Evolutionary conservation across 2,329 filamentous ascomycete species (phyloP).

Genomic region (Lasiodiplodia gonubiensis): DNA sequence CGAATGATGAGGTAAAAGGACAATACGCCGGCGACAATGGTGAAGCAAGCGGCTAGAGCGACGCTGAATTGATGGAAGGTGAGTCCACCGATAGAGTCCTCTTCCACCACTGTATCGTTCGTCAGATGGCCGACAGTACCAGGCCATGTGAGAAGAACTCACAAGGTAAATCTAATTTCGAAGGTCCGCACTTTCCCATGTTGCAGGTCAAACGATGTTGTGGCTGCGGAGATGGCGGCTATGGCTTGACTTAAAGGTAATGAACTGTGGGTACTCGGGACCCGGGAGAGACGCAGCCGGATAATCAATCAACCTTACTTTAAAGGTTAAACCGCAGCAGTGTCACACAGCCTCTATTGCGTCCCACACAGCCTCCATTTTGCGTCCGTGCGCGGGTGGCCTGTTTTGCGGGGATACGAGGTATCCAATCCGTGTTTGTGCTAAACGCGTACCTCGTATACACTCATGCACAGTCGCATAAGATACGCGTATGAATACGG

Average conservation of each 20-base stretch:
- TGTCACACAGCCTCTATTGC: no score
- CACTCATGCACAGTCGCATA: not conserved
- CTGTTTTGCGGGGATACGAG: not conserved
- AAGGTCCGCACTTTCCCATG: not conserved
- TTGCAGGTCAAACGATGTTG: not conserved
- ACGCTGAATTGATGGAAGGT: slow-evolving; percentile 12
- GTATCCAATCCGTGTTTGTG: not conserved
- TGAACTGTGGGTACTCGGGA: not conserved
- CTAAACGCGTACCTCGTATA: not conserved
- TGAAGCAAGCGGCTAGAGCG: slow-evolving; percentile 42
- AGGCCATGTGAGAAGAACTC: no score
- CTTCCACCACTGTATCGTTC: not conserved
- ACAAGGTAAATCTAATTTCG: not conserved
- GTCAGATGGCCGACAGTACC: not conserved
- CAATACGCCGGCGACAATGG: slow-evolving; percentile 52
- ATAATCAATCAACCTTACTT: not conserved
- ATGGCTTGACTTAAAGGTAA: not conserved
- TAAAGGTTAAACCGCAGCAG: not conserved
- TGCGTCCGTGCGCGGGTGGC: not conserved
- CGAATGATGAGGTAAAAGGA: slow-evolving; percentile 58
- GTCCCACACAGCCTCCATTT: not conserved
- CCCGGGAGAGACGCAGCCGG: not conserved
- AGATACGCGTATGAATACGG: not conserved
- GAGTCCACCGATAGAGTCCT: not conserved
- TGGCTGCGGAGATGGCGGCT: not conserved